Evolutionary conservation across 768 basidiomycete genomes (phyloP).

Genomic region (Guyanaporus albipodus): DNA sequence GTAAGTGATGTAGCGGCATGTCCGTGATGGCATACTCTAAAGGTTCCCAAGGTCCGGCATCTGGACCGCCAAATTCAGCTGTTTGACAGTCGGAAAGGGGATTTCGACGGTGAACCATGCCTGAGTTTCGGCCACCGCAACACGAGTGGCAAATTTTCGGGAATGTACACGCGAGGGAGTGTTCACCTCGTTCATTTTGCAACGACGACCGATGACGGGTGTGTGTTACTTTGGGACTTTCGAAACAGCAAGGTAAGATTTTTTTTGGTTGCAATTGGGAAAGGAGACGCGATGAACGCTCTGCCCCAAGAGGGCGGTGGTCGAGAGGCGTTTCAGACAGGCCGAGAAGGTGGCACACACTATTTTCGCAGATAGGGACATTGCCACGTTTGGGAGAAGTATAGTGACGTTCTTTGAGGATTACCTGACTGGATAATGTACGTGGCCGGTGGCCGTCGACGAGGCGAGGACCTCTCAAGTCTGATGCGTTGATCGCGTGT

Average conservation of each 20-base stretch:
- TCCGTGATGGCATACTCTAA: constrained; percentile 9
- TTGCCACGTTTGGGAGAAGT: constrained; percentile 39
- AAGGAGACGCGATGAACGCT: constrained; percentile 19
- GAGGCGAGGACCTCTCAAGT: constrained; percentile 5
- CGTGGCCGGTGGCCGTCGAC: background rate
- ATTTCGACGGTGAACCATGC: constrained; percentile 39
- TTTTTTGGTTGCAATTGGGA: constrained; percentile 7
- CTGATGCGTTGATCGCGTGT: constrained; percentile 8
- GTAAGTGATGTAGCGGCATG: constrained; percentile 31
- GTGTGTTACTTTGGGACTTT: constrained; percentile 47
- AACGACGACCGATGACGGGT: constrained; percentile 43
- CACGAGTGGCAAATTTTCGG: constrained; percentile 19
- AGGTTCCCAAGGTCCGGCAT: constrained; percentile 40
- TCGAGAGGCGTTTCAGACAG: constrained; percentile 30
- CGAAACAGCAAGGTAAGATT: constrained; percentile 42
- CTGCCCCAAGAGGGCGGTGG: constrained; percentile 34
- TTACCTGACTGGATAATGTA: constrained; percentile 22
- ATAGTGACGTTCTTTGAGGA: constrained; percentile 38
- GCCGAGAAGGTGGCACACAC: constrained; percentile 39
- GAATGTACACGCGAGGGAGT: constrained; percentile 38
- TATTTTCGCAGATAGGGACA: constrained; percentile 35
- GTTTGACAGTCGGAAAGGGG: constrained; percentile 41
- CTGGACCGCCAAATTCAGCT: constrained; percentile 47
- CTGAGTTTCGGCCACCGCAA: constrained; percentile 43
- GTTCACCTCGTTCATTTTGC: constrained; percentile 40